A percentile compares a stretch with the other conserved stretches of the same genome.
phyloP scores from a whole-genome alignment of 768 basidiomycete species.

The Naganishia antarctica region DNA sequence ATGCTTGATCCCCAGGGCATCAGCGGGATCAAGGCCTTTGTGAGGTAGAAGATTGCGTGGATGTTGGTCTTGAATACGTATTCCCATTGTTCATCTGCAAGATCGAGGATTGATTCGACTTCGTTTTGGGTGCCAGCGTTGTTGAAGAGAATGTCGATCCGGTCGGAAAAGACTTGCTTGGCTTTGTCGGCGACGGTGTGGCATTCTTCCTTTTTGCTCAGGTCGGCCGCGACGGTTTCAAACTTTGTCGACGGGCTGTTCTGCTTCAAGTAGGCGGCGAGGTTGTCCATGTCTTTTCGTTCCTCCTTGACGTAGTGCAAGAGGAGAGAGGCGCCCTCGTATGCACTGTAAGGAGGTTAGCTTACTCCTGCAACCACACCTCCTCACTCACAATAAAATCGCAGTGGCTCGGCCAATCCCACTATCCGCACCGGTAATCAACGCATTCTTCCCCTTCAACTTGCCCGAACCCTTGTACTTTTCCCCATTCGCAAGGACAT shows the following conservation, averaged over 20 bases:
- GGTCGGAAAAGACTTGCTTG: slow-evolving; percentile 47
- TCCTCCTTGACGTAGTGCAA: slow-evolving; percentile 58
- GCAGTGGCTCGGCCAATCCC: slow-evolving; percentile 56
- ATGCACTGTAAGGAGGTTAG: slow-evolving; percentile 45
- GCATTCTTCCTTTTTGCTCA: slow-evolving; percentile 51
- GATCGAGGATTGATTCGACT: slow-evolving; percentile 48
- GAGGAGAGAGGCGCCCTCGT: slow-evolving; percentile 51
- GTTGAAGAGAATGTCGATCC: slow-evolving; percentile 59
- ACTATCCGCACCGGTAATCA: slow-evolving; percentile 58
- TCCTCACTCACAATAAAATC: slow-evolving; percentile 45
- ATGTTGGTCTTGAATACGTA: slow-evolving; percentile 50
- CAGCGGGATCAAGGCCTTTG: slow-evolving; percentile 58
- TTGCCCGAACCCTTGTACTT: slow-evolving; percentile 51
- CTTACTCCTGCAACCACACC: slow-evolving; percentile 36
- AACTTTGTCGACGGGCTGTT: slow-evolving; percentile 52
- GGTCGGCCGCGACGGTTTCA: slow-evolving; percentile 50
- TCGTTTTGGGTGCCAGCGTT: slow-evolving; percentile 56
- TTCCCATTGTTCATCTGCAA: slow-evolving; percentile 24
- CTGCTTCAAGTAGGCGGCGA: slow-evolving; percentile 50
- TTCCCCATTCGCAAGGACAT: slow-evolving; percentile 51
- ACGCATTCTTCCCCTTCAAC: slow-evolving; percentile 54
- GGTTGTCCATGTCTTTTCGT: slow-evolving; percentile 53
- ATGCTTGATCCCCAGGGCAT: slow-evolving; percentile 60
- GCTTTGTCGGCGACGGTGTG: slow-evolving; percentile 51
- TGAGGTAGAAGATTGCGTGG: slow-evolving; percentile 59